Base-by-base conservation (phyloP, 2,329 filamentous ascomycete species). In the Alternaria infectoria region DNA sequence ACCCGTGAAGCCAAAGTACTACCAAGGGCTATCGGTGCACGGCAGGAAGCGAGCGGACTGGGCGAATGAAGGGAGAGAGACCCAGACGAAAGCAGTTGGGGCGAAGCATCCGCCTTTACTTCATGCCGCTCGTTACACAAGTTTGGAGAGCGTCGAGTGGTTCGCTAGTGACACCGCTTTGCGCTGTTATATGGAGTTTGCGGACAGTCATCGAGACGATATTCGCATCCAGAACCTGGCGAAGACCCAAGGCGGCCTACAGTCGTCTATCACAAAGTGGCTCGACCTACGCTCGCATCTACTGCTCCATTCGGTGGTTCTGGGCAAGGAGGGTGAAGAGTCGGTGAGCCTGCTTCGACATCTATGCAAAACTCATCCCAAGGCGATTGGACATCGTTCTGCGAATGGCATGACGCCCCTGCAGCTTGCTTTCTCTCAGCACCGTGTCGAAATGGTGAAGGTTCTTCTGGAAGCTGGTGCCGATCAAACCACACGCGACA, bases 41-140 rank as follows among this genome's bases (percentile, higher is more conserved):
- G 92, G 92, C 3, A 89, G 88, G 77, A 94, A 94, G 78, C 83
- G 88, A 52, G 82, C 83, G 32, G 92, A 94, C 69, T 96, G 92
- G 93, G 91, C 69, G 44, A 66, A 69, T 26, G 62, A 62, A 61
- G 65, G 65, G 26, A 52, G 66, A 40, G 65, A 65, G n/a, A 51
- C 32, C 3, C 54, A 65, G 28, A 36, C 45, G 15, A 55, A 62
- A 40, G 23, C 58, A 19, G 21, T 47, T 13, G 59, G 57, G 5
- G 62, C 61, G 19, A 56, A 68, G 15, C 65, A 72, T 19, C 86
- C 89, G 3, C 91, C 90, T 4, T 79, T 92, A 9, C 83, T 92
- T 2, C 80, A 85, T 64, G 88, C 89, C 47, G 89, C 87, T 12
- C 70, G 80, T 9, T 69, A 71, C 2, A 88, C 88, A 4, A 90